Base-by-base conservation (phyloP, 768 basidiomycete species). In the Myochromella boudieri region DNA sequence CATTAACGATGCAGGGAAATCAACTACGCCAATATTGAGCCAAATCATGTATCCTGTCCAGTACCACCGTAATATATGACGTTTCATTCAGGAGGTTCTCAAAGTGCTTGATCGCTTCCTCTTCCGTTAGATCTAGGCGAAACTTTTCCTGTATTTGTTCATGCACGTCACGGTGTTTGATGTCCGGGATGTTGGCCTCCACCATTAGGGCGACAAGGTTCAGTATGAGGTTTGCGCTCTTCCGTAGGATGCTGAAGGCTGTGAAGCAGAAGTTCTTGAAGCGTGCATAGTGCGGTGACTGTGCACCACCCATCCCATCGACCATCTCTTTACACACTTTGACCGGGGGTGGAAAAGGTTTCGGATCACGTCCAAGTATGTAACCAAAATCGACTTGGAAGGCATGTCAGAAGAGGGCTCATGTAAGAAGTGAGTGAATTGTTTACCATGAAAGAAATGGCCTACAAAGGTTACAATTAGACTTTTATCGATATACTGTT, bases 291-390 rank as follows among this genome's bases (percentile, higher is more conserved):
- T 98, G 95, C n/a, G 87, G 80, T 5, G 94, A 95, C 59, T 89
- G 82, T 1, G 91, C 85, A 9, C 97, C 95, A n/a, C 97, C 97
- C 94, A 99, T 95, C 9, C 91, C 95, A 62, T 99, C 97, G 0
- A 98, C 92, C 97, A 98, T 99, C 63, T 98, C 97, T 60, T 95
- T 95, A 68, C 95, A 97, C 31, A 99, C 90, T 64, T 99, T 99
- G 55, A 98, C 95, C 10, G 94, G 91, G 5, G 97, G 97, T 2
- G 97, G 95, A 62, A 95, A 95, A 0, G 94, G 92, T 60, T 99
- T 98, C 0, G 97, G 97, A 62, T 98, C 97, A 2, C 94, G 85
- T 2, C 97, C 97, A 11, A 98, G 78, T 57, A 98, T 98, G 66
- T 97, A 99, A 2, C 97, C 95, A 60, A 98, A 99, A 63, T 98